A percentile compares a stretch with the other conserved stretches of the same genome.
These are phyloP conservation scores for Solanum hybrid DNA, from an alignment of 305 asterid genomes.

Conservation along the genomic window DNA sequence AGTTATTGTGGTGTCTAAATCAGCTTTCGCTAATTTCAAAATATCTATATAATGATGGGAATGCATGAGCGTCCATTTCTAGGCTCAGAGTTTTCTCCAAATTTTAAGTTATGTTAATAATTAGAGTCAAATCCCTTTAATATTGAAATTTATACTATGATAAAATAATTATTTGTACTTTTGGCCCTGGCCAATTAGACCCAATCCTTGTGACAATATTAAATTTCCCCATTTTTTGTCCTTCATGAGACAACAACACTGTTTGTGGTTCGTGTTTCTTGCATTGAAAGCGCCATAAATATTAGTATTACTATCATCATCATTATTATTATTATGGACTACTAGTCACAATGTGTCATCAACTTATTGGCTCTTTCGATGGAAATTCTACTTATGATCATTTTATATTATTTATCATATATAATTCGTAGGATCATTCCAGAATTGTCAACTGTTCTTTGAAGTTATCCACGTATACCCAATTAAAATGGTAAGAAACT, in stretches of 20 bases:
- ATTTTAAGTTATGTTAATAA: background rate
- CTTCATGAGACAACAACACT: background rate
- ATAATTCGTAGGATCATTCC: background rate
- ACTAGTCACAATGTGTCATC: background rate
- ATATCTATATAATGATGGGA: no score
- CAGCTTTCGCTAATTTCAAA: no score
- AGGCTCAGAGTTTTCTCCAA: background rate
- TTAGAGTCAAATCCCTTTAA: background rate
- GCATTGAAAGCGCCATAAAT: background rate
- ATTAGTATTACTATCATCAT: background rate
- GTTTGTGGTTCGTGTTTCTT: constrained; percentile 4
- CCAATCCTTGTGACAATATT: background rate
- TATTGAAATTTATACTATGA: background rate
- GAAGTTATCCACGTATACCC: background rate
- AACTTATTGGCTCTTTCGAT: background rate
- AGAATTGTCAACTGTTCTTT: constrained; percentile 1
- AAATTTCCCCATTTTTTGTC: background rate
- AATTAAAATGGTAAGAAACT: background rate
- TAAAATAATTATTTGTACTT: background rate
- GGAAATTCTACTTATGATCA: background rate
- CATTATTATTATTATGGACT: background rate
- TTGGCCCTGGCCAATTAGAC: background rate
- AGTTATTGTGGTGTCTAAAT: accelerated
- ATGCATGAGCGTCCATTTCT: background rate
- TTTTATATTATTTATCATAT: background rate